phyloP scores from a whole-genome alignment of 495 filamentous ascomycete genomes.

The Rhypophila decipiens region DNA sequence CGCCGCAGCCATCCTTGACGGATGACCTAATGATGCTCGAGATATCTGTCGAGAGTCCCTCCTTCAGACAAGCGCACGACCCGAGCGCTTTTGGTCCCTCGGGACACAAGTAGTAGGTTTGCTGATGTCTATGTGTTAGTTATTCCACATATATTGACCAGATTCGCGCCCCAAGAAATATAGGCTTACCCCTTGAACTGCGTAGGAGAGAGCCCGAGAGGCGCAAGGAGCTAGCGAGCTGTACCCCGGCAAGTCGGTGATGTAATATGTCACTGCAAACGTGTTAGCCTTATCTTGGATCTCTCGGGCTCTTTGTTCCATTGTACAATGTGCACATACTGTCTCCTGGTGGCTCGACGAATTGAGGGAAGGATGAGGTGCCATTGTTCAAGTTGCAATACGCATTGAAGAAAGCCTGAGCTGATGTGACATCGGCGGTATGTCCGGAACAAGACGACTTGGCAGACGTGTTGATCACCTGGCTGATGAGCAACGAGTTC shows the following conservation, averaged over 20 bases:
- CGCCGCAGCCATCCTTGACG: conserved; percentile 35
- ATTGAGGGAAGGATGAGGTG: conserved; percentile 36
- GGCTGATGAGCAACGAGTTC: conserved; percentile 32
- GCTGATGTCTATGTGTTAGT: conserved; percentile 9
- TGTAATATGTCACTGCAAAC: conserved; percentile 40
- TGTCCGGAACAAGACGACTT: conserved; percentile 33
- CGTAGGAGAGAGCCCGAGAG: conserved; percentile 32
- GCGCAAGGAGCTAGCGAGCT: conserved; percentile 39
- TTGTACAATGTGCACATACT: conserved; percentile 18
- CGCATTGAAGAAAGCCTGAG: conserved; percentile 40
- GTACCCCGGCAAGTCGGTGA: conserved; percentile 41
- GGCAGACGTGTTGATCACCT: conserved; percentile 33
- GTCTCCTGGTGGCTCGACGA: conserved; percentile 38
- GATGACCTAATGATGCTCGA: conserved; percentile 29
- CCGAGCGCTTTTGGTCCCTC: conserved; percentile 36
- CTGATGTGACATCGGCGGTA: conserved; percentile 37
- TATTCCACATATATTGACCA: not conserved
- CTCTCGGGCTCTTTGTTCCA: not conserved
- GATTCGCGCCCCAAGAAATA: not conserved
- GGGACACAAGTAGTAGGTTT: conserved; percentile 36
- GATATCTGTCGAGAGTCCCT: conserved; percentile 31
- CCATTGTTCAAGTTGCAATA: conserved; percentile 43
- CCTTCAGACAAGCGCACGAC: conserved; percentile 44
- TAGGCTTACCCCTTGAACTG: conserved; percentile 30
- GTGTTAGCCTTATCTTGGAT: conserved; percentile 3